Conservation (phyloP, 305 asterid species). For the Fraxinus velutina region DNA sequence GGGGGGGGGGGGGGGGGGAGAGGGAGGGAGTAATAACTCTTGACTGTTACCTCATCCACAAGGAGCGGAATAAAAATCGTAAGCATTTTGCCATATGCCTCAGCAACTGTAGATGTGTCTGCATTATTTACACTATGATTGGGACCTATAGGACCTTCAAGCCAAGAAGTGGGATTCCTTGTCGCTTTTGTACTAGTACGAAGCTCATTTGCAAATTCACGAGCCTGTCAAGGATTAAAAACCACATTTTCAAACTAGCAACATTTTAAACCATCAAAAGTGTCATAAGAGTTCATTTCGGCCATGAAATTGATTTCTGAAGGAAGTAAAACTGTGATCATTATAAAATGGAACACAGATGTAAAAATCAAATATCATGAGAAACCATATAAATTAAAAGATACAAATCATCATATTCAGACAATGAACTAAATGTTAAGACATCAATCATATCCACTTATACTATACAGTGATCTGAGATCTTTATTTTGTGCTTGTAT, state of each 20-base stretch:
- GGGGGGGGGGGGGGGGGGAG: background rate
- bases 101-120: conserved; percentile 92
- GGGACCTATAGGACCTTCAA: conserved; percentile 83
- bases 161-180: conserved; percentile 87
- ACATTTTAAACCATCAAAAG: background rate
- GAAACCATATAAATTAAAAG: conserved; percentile 16
- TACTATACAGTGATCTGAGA: conserved; percentile 2
- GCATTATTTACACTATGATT: conserved; percentile 74
- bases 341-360: background rate
- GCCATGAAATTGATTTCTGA: background rate
- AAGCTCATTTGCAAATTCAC: conserved; percentile 98
- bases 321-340: background rate
- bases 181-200: conserved; percentile 95
- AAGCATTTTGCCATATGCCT: conserved; percentile 95
- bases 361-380: background rate
- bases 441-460: conserved; percentile 12
- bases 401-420: conserved; percentile 3
- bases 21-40: conserved; percentile 20
- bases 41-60: conserved; percentile 82
- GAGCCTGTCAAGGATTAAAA: conserved; percentile 61
- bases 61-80: conserved; percentile 92
- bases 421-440: background rate
- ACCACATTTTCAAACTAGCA: conserved; percentile 22
- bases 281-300: background rate
- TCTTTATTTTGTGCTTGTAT: conserved; percentile 14